A percentile compares a stretch with the other conserved stretches of the same genome.
phyloP scores from a whole-genome alignment of 1,139 yeast species.

The Kazachstania sp. region DNA sequence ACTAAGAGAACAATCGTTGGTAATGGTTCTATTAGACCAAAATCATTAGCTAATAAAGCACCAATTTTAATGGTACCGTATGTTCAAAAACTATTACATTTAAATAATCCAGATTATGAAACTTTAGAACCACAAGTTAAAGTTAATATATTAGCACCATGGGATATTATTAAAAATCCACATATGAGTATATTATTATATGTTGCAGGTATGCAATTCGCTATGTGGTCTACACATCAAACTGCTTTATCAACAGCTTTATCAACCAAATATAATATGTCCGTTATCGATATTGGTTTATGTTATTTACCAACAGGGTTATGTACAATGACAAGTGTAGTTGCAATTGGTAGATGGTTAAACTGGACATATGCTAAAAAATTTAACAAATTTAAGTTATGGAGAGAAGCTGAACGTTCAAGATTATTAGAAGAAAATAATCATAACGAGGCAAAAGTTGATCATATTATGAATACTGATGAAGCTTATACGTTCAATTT shows the following conservation, averaged over 20 bases:
- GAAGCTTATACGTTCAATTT: constrained; percentile 34
- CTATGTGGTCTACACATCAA: constrained; percentile 61
- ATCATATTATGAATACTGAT: constrained; percentile 16
- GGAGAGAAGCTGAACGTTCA: constrained; percentile 18
- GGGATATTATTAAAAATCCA: constrained; percentile 35
- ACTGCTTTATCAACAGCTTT: constrained; percentile 56
- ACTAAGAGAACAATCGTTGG: constrained; percentile 64
- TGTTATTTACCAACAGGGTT: constrained; percentile 54
- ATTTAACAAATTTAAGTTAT: constrained; percentile 15
- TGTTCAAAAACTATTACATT: constrained; percentile 23
- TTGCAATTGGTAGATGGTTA: constrained; percentile 40
- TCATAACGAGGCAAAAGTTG: constrained; percentile 14
- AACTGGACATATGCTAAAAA: constrained; percentile 38
- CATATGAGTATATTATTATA: constrained; percentile 34
- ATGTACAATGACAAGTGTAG: constrained; percentile 49
- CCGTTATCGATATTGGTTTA: constrained; percentile 50
- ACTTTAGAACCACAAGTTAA: constrained; percentile 27
- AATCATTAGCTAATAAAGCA: constrained; percentile 33
- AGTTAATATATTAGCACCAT: constrained; percentile 40
- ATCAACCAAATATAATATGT: constrained; percentile 40
- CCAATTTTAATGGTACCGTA: constrained; percentile 33
- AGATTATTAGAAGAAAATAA: constrained; percentile 24
- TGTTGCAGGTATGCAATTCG: constrained; percentile 54
- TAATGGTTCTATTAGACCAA: constrained; percentile 50
- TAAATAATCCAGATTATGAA: constrained; percentile 28